Evolutionary conservation across 2,329 filamentous ascomycete species (phyloP), one percentile per base, ranked within the genome.

Genomic region (Colletotrichum noveboracense): DNA sequence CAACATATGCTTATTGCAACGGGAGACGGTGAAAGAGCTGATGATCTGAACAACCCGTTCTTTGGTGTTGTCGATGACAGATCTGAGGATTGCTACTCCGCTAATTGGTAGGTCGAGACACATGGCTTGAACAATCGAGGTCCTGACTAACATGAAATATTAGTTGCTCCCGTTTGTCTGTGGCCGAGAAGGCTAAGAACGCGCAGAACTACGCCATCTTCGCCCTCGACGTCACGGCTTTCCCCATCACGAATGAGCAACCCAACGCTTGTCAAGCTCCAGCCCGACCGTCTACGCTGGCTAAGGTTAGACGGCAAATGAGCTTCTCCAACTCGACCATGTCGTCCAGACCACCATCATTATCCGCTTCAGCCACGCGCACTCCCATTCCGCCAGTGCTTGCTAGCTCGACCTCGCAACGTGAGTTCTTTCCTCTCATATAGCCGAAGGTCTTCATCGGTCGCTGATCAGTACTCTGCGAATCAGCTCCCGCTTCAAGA

Each of bases 121-220:
- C 9, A 43, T 0, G 38, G 12, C 38, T 43, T 43, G 38, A 43
- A 12, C 38, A 10, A 60, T 10, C 0, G 8, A 12, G 16, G 4
- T 0, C 16, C 4, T 0, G 56, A 13, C 24, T 60, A 0, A 60
- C 1, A n/a, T 0, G 56, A 60, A 0, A 2, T 0, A 7, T 0
- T 10, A 60, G 56, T 1, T 60, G 56, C 5, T 32, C 56, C 0
- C 56, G 56, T n/a, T 28, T 60, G 2, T n/a, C 56, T 16, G 26
- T 7, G 13, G 56, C 56, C 1, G 21, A 60, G 56, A 60, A 60
- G 24, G 56, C 9, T 0, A 60, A 60, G 5, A 60, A 60, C 0
- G 56, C 56, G 0, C 56, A 60, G 3, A 60, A 60, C 56, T 60
- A 28, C 8, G 56, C 56, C 16, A 26, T 60, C 16, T 60, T 60